Base-by-base conservation (phyloP, 2,329 filamentous ascomycete genomes). In the Venturia carpophila region DNA sequence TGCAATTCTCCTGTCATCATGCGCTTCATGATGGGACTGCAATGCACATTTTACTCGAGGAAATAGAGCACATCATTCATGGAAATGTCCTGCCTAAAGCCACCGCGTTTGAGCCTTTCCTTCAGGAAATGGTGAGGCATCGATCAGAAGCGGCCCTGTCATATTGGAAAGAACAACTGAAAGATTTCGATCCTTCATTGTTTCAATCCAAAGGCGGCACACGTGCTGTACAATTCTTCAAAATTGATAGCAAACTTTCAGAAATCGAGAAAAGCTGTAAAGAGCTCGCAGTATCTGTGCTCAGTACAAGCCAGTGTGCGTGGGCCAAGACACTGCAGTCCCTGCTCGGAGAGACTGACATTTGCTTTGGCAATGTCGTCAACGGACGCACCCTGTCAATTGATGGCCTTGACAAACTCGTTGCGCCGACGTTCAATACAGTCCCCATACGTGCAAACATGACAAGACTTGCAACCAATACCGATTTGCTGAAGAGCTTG, bases 341-440 rank as follows among this genome's bases (percentile, higher is more conserved):
- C 2, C 77, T 85, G 2, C 80, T 86, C 1, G 73, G 79, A 1
- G 77, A 78, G 5, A 73, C 77, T 0, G 92, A 96, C 70, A 71
- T 96, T 5, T 94, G 90, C 73, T 96, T 97, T 71, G 92, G 93
- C 0, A 94, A 91, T 70, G 87, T 97, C 2, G 83, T 93, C 65
- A 92, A 86, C 71, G 92, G 92, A 1, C 85, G 92, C 9, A 87
- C 86, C 0, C 72, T 90, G 11, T 76, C 84, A 0, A 74, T 92
- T 2, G 82, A 88, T 6, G 83, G 82, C 0, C 79, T 93, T 13
- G 86, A 92, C 45, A 79, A 81, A 4, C 82, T 96, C 6, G 84
- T 95, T n/a, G 91, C 90, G 0, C 92, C 92, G 0, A 96, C 91
- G 73, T 96, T 97, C 79, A 97, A 96, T 72, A 96, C 92, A 0